Percentiles rank a stretch among this genome's conserved stretches.
phyloP scores from a whole-genome alignment of 2,329 filamentous ascomycete species.

The Sordariomycetes sp. region DNA sequence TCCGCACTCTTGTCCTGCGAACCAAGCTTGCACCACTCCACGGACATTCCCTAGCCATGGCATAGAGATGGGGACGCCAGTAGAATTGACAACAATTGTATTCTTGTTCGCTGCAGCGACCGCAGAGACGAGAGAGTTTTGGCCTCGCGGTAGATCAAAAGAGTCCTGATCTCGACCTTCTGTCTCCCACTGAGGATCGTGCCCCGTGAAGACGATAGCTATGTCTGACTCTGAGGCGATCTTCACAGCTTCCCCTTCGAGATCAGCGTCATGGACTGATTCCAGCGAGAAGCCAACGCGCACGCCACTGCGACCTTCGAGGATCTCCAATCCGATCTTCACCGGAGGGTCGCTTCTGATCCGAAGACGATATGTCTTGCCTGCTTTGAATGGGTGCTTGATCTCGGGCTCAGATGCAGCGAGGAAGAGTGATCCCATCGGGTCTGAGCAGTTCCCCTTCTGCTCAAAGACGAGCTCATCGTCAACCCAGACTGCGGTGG shows the following conservation, averaged over 20 bases:
- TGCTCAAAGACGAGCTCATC: constrained; percentile 18
- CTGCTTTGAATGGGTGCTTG: constrained; percentile 16
- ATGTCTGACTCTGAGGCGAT: constrained; percentile 51
- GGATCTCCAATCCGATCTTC: constrained; percentile 12
- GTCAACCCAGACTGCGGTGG: constrained; percentile 14
- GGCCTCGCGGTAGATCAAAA: constrained; percentile 51
- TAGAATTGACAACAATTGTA: constrained; percentile 53
- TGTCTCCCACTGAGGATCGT: constrained; percentile 36
- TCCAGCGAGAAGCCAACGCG: constrained; percentile 20
- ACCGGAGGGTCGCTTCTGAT: constrained; percentile 18
- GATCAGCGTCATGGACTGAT: constrained; percentile 22
- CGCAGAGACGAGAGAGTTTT: constrained; percentile 48
- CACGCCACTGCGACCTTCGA: constrained; percentile 6
- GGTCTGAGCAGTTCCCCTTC: constrained; percentile 3
- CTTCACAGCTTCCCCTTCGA: constrained; percentile 39
- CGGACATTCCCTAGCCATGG: constrained; percentile 44
- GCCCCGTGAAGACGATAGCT: constrained; percentile 45
- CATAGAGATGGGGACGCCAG: constrained; percentile 50
- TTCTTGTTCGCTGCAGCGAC: constrained; percentile 48
- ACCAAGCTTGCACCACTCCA: constrained; percentile 57
- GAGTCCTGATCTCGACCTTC: constrained; percentile 63
- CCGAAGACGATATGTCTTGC: constrained; percentile 19
- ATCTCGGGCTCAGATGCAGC: constrained; percentile 17
- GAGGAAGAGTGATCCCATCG: constrained; percentile 5
- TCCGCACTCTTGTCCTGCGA: constrained; percentile 59